A percentile compares a stretch with the other conserved stretches of the same genome.
Conservation (phyloP, 2,329 filamentous ascomycete genomes). For the Aspergillus sp. region DNA sequence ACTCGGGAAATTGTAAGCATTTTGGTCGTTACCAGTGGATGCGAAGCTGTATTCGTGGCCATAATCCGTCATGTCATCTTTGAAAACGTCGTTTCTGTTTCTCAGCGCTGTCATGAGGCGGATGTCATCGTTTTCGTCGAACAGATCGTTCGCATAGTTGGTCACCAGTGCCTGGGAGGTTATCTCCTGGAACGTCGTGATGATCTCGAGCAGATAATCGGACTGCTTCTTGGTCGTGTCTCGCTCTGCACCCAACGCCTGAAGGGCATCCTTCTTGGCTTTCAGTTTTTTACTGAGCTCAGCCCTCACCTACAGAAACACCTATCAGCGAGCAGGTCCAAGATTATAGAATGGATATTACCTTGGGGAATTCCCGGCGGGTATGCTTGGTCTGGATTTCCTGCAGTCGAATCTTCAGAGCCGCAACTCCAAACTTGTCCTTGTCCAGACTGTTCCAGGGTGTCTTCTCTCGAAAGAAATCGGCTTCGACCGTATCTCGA, state of each 20-base stretch:
- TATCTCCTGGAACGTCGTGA: slow-evolving; percentile 30
- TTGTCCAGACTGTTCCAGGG: slow-evolving; percentile 31
- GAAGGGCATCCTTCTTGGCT: slow-evolving; percentile 16
- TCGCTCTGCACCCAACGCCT: slow-evolving; percentile 25
- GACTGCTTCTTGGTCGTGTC: slow-evolving; percentile 23
- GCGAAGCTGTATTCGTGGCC: slow-evolving; percentile 13
- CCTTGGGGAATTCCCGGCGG: slow-evolving; percentile 38
- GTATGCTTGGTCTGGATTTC: slow-evolving; percentile 35
- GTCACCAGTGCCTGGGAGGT: slow-evolving; percentile 25
- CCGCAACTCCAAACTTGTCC: slow-evolving; percentile 33
- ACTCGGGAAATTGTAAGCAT: neutral
- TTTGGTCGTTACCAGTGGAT: slow-evolving; percentile 1
- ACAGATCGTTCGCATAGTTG: slow-evolving; percentile 27
- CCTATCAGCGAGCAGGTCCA: neutral
- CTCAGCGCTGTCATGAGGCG: slow-evolving; percentile 26
- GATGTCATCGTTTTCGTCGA: slow-evolving; percentile 22
- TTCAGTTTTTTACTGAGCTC: slow-evolving; percentile 30
- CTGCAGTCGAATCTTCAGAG: slow-evolving; percentile 32
- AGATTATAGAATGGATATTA: slow-evolving; percentile 9
- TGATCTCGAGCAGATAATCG: slow-evolving; percentile 28
- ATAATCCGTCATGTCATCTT: slow-evolving; percentile 11
- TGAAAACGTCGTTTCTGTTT: slow-evolving; percentile 15
- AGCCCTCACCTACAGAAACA: slow-evolving; percentile 11
- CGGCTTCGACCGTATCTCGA: slow-evolving; percentile 22
- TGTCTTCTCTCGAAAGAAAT: slow-evolving; percentile 21